A percentile compares a stretch with the other conserved stretches of the same genome.
phyloP scores from a whole-genome alignment of 805 yeast genomes.

The Barnettozyma siamensis region DNA sequence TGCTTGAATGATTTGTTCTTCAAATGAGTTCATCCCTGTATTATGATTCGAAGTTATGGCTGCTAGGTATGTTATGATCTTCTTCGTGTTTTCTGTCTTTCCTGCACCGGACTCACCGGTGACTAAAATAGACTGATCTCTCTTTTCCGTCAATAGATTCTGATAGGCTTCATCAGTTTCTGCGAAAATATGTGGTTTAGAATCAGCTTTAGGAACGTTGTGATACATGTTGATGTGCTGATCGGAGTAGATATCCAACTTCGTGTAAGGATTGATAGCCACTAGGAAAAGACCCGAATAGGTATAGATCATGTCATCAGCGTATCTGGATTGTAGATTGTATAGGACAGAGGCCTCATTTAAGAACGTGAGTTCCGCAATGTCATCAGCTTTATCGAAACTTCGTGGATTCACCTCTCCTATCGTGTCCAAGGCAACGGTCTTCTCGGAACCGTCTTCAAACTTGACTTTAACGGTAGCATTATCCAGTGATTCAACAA shows the following conservation, averaged over 20 bases:
- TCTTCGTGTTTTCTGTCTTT: conserved; percentile 95
- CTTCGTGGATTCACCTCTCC: conserved; percentile 82
- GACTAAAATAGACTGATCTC: conserved; percentile 88
- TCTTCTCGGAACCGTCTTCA: conserved; percentile 33
- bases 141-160: conserved; percentile 58
- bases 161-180: conserved; percentile 83
- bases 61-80: conserved; percentile 86
- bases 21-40: conserved; percentile 42
- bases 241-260: conserved; percentile 62
- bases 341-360: conserved; percentile 95
- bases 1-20: conserved; percentile 82
- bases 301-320: conserved; percentile 78
- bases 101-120: conserved; percentile 99
- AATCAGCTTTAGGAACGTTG: conserved; percentile 36
- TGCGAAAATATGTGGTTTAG: conserved; percentile 86
- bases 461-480: conserved; percentile 34
- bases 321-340: conserved; percentile 72
- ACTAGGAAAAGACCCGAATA: conserved; percentile 93
- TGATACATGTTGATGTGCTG: conserved; percentile 55
- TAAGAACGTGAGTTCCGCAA: conserved; percentile 91
- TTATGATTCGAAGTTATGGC: conserved; percentile 49
- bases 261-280: conserved; percentile 88
- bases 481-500: conserved; percentile 38
- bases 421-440: conserved; percentile 38
- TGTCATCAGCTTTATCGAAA: conserved; percentile 86